Evolutionary conservation across 106 monocot species (phyloP), one percentile per base, ranked within the genome.

Genomic region (Agapanthus africanus): DNA sequence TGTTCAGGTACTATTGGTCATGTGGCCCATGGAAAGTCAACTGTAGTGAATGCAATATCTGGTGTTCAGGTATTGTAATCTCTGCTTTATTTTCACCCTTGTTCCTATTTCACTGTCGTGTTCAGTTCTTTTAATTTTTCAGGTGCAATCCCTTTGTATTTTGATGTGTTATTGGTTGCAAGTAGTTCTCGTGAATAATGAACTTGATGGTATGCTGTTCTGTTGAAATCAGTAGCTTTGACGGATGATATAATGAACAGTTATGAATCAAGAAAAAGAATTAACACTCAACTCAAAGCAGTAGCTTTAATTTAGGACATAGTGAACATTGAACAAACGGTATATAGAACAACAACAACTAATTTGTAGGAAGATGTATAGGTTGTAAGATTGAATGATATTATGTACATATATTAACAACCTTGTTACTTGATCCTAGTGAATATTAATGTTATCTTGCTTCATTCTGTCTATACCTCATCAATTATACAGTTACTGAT

Each of bases 1-100:
- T 47, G 9, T 37, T 46, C 33, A 93, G 93, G 93, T 74, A 93
- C 93, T 30, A 93, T 93, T 57, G 93, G 93, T 64, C 93, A 93
- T 68, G 93, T 93, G 78, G 93, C 93, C 37, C 93, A 93, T 84
- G 93, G 93, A 61, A 93, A 93, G 67, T 93, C 90, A 28, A 93
- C 93, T 73, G 90, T 93, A 49, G 90, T 93, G 13, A 93, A 93
- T 72, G 93, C 93, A 37, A 93, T 93, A 77, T 93, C 93, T 51
- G 93, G 93, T 56, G 93, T 93, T 66, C 93, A 93, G 93, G 93
- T 90, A 71, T 21, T 61, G 32, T 66, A 65, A 27, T 51, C 25
- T 54, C 25, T 13, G 4, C 1, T 23, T 54, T 23, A 26, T 26
- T 7, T 54, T 54, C 27, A 26, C 6, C 27, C 0, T 54, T 4